Percentiles rank a stretch among this genome's conserved stretches.
These are phyloP conservation scores for Cryptococcus jaspeensis DNA, from an alignment of 1,284 basidiomycete genomes.

Conservation along the genomic window DNA sequence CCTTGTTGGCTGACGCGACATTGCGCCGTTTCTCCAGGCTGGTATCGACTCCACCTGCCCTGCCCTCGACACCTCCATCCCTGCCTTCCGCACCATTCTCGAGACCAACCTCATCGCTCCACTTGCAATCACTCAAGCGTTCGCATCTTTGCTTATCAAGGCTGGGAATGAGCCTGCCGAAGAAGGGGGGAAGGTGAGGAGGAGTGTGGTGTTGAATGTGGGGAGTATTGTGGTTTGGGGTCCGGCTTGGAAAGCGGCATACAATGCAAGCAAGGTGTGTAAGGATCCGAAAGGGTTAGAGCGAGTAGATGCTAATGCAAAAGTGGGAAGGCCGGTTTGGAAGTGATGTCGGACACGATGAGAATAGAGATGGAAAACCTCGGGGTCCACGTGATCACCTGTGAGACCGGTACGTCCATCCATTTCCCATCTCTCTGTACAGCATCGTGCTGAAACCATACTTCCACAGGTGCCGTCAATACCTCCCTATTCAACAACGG, in stretches of 20 bases:
- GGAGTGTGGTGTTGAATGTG: conserved; percentile 22
- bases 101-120: conserved; percentile 27
- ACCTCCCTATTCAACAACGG: not conserved
- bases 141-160: conserved; percentile 2
- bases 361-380: conserved; percentile 16
- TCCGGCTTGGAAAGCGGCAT: conserved; percentile 19
- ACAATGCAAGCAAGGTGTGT: conserved; percentile 14
- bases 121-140: conserved; percentile 21
- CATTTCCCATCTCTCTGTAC: no score
- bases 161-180: not conserved
- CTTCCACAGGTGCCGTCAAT: not conserved
- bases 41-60: not conserved
- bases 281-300: no score
- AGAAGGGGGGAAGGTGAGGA: no score
- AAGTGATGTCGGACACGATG: conserved; percentile 12
- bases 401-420: conserved; percentile 19
- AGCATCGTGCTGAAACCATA: no score
- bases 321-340: conserved; percentile 11
- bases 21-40: conserved; percentile 1
- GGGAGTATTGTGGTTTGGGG: conserved; percentile 13
- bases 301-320: no score
- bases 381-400: conserved; percentile 16
- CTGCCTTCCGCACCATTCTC: conserved; percentile 13
- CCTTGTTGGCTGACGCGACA: no score
- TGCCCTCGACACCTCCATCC: conserved; percentile 11